Evolutionary conservation across 805 yeast species (phyloP), one percentile per base, ranked within the genome.

Genomic region (Schwanniomyces sp.): DNA sequence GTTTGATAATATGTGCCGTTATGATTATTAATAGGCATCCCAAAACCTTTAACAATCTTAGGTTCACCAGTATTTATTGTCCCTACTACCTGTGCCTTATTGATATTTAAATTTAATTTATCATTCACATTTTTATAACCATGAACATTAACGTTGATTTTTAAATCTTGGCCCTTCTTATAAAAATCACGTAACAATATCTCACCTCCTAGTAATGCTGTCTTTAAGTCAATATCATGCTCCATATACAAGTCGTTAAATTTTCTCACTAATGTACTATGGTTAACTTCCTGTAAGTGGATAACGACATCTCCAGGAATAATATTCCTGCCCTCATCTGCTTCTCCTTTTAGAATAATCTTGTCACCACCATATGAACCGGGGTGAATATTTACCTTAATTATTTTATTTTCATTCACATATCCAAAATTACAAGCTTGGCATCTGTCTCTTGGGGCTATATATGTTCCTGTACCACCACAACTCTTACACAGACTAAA

Each of bases 271-370:
- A 79, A 74, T 16, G 51, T 54, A 8, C 64, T 62, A 52, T 72
- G 75, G 4, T 58, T 55, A 41, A 70, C 49, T 53, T 78, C 76
- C 34, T 72, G 71, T 21, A 86, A 61, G 1, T 77, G 79, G 8
- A 86, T 75, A 2, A 84, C 66, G 6, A 86, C 85, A 60, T 86
- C 88, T 2, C 91, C 91, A 0, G 91, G 86, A 3, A 77, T 64
- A 3, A 81, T 66, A 50, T 75, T 72, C 16, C 77, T 61, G 0
- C 82, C 86, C 61, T 85, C 86, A 57, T 86, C 91, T 0, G 85
- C 88, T 55, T 80, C 84, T 5, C 83, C 80, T n/a, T 75, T 67
- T 17, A 84, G 64, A 1, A 81, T 67, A 16, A 84, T 73, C 40
- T 69, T 64, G 50, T 81, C 82, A 0, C 84, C 82, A 43, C 76